Base-by-base conservation (phyloP, 164 flowering plant species). In the Chimonanthus praecox region DNA sequence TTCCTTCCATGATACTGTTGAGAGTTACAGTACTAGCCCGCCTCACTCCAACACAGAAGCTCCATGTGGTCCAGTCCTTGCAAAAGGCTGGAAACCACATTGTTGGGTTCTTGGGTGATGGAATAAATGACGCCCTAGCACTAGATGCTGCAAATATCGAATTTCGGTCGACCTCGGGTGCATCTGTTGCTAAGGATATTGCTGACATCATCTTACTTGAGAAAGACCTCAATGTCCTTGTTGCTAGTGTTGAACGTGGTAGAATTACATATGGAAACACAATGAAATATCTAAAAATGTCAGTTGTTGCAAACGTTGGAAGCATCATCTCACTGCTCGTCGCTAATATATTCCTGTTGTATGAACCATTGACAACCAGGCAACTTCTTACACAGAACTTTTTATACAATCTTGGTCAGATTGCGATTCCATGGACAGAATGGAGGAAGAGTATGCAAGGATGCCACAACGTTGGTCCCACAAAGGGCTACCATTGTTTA, bases 91-190 rank as follows among this genome's bases (percentile, higher is more conserved):
- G 88, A 70, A 79, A 84, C 6, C 91, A 88, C 47, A 80, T 89
- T 9, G 94, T 91, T 45, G 97, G 94, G 9, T 91, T 88, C 78
- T 71, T 88, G 74, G 97, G 97, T 43, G 94, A 89, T 73, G 94
- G 94, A 20, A 77, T 89, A 47, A 91, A 91, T 73, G 97, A 91
- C 71, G 82, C 91, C 20, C 90, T 90, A 0, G 94, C 90, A 4
- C 68, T 88, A 58, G 91, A 88, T 72, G 91, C 88, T 51, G 97
- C 94, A 18, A 82, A 88, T 77, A 86, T 90, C 11, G 92, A 8
- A 88, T 91, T 72, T 85, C 91, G 13, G 94, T 89, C 4, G 94
- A 89, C 67, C 67, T 89, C 91, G 2, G 97, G 89, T 11, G 92
- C 85, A 16, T 85, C 92, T 13, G 88, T 89, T 18, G 88, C 94